Percentiles rank a stretch among this genome's conserved stretches.
Evolutionary conservation across 352 stramenopile species (phyloP).

Genomic region (Pythium grandisporangium): DNA sequence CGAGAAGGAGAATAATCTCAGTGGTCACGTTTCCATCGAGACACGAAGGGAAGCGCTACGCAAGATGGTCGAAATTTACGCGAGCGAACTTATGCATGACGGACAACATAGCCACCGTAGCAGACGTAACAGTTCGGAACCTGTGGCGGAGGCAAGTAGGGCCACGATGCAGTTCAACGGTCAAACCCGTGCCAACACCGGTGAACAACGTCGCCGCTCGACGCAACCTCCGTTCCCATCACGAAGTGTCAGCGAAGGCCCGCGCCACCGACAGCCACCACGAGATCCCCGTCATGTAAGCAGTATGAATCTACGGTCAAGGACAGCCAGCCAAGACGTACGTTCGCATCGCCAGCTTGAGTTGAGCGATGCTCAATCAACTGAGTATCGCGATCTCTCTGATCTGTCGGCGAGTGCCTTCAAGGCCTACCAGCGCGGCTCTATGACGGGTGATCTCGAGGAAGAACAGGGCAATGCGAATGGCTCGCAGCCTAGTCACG

Average conservation of each 20-base stretch:
- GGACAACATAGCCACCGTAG: too few species aligned
- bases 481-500: too few species aligned
- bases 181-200: conserved; percentile 1
- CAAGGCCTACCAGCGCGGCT: conserved; percentile 42
- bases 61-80: conserved; percentile 76
- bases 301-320: too few species aligned
- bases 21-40: conserved; percentile 38
- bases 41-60: conserved; percentile 43
- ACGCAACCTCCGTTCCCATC: too few species aligned
- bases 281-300: background rate
- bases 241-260: conserved; percentile 7
- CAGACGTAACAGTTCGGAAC: conserved; percentile 16
- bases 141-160: too few species aligned
- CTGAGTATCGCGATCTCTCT: conserved; percentile 45
- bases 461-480: conserved; percentile 10
- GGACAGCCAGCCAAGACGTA: conserved; percentile 7
- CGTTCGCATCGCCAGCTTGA: too few species aligned
- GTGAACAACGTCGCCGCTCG: conserved; percentile 4
- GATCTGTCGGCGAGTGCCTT: conserved; percentile 60
- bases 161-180: too few species aligned
- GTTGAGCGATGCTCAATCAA: conserved; percentile 5
- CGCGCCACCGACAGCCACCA: background rate
- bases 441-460: too few species aligned
- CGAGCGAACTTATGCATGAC: conserved; percentile 65
- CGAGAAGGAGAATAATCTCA: conserved; percentile 42